phyloP scores from a whole-genome alignment of 345 rosid genomes.

The Heritiera littoralis region DNA sequence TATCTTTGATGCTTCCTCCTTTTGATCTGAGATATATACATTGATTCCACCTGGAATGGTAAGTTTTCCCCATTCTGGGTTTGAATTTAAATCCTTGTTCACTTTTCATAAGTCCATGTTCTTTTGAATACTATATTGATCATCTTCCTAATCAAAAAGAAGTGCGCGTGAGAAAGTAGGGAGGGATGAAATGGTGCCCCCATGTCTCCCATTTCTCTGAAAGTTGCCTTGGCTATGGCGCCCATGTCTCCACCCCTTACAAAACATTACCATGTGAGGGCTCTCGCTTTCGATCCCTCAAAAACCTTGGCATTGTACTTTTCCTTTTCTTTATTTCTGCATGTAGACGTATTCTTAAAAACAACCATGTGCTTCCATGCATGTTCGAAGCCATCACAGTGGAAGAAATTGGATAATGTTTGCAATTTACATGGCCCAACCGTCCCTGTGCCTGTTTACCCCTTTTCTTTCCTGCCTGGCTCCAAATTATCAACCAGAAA shows the following conservation, averaged over 20 bases:
- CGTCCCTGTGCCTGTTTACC: not conserved
- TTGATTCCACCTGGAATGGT: not conserved
- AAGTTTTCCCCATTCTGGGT: not conserved
- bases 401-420: constrained; percentile 3
- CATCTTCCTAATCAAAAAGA: not conserved
- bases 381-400: not conserved
- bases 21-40: not conserved
- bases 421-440: not conserved
- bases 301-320: not conserved
- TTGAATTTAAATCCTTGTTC: not conserved
- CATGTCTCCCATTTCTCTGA: constrained; percentile 29
- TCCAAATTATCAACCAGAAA: not conserved
- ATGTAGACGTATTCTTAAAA: not conserved
- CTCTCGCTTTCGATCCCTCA: not conserved
- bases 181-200: constrained; percentile 25
- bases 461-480: not conserved
- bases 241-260: constrained; percentile 25
- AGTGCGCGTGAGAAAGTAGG: constrained; percentile 33
- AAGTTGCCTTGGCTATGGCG: constrained; percentile 26
- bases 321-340: not conserved
- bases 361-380: constrained; percentile 20
- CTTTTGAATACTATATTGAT: not conserved
- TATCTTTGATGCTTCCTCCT: not conserved
- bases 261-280: constrained; percentile 9
- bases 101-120: not conserved